Conservation (phyloP, 768 basidiomycete genomes). For the Leccinum aurantiacum region DNA sequence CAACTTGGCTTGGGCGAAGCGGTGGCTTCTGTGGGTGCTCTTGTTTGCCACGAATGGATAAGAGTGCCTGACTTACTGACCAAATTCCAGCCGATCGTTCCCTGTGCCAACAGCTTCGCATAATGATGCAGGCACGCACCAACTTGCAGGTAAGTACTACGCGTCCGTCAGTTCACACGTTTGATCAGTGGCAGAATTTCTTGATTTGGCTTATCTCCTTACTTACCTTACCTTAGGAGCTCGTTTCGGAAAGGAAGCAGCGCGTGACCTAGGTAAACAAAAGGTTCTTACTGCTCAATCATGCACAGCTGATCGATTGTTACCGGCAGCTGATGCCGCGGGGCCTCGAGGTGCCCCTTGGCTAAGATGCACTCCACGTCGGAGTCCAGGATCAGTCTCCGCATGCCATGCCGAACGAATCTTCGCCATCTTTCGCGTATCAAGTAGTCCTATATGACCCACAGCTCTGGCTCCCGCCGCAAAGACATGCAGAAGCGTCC, state of each 20-base stretch:
- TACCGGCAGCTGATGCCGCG: not conserved
- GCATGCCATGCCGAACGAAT: not conserved
- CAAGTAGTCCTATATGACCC: not conserved
- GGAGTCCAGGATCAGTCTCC: not conserved
- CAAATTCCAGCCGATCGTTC: not conserved
- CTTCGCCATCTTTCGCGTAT: not conserved
- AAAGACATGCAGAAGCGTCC: not conserved
- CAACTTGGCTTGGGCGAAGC: not conserved
- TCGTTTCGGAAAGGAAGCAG: not conserved
- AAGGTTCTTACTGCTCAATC: not conserved
- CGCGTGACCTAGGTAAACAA: not conserved
- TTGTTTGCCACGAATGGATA: not conserved
- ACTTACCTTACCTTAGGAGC: not conserved
- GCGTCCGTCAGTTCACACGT: not conserved
- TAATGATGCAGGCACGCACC: not conserved
- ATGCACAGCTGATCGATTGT: not conserved
- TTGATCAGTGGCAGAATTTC: not conserved
- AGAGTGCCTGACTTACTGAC: not conserved
- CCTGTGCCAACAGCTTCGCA: not conserved
- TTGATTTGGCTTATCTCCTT: not conserved
- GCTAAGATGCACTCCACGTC: not conserved
- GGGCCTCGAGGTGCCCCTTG: not conserved
- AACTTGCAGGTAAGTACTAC: not conserved
- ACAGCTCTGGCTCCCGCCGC: not conserved
- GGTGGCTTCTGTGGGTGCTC: not conserved